These are phyloP conservation scores for Chytridiales sp. DNA, from an alignment of 371 early-diverging fungal genomes.

Conservation along the genomic window DNA sequence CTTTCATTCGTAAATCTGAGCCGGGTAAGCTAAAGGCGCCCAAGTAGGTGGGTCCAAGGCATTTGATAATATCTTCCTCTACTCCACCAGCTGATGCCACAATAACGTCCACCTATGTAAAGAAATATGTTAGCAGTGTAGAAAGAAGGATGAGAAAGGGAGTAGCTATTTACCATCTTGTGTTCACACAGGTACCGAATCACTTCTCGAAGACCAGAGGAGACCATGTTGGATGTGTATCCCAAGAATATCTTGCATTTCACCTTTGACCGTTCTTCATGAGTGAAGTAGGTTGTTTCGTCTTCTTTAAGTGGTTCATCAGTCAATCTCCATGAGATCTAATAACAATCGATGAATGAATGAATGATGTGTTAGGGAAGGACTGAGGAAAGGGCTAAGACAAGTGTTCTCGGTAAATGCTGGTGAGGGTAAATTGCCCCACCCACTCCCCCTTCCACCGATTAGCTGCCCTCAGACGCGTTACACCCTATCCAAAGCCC, in stretches of 20 bases:
- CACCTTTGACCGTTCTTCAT: conserved; percentile 48
- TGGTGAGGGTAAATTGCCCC: no score
- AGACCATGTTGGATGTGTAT: conserved; percentile 97
- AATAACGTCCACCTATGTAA: conserved; percentile 84
- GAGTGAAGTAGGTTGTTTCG: conserved; percentile 47
- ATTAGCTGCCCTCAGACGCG: no score
- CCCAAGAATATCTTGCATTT: conserved; percentile 97
- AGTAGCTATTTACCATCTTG: conserved; percentile 54
- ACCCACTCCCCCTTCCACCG: no score
- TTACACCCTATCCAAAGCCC: no score
- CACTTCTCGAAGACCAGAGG: conserved; percentile 95
- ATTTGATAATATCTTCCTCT: conserved; percentile 99
- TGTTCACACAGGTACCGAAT: conserved; percentile 92
- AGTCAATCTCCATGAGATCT: no score
- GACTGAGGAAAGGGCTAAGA: no score
- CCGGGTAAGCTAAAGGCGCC: conserved; percentile 87
- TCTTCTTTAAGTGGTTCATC: conserved; percentile 73
- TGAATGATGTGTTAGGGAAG: no score
- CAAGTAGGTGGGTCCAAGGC: conserved; percentile 87
- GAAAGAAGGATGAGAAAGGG: background rate
- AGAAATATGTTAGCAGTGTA: background rate
- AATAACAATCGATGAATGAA: no score
- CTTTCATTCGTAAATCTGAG: conserved; percentile 80
- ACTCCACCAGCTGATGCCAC: conserved; percentile 98
- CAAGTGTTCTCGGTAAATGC: no score